Base-by-base conservation (phyloP, 2,329 filamentous ascomycete species). In the Epichloe brachyelytri region DNA sequence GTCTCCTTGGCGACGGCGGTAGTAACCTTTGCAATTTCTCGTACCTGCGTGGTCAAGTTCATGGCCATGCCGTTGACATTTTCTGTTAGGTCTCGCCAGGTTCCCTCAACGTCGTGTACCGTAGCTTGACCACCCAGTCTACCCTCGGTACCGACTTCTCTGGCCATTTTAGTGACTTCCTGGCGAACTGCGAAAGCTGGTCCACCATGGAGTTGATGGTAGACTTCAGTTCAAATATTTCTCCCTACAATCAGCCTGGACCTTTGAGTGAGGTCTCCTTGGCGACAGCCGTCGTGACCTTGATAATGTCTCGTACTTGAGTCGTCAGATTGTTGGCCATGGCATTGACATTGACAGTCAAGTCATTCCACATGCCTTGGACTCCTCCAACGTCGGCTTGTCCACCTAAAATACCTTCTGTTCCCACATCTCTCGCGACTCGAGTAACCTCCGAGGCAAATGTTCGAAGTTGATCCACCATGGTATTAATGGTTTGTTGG, bases 151-250 rank as follows among this genome's bases (percentile, higher is more conserved):
- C 91, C 91, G 75, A 97, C 93, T 69, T 97, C 91, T 65, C 88
- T 85, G 38, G 91, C 91, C 62, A 98, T 86, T 68, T 93, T 94
- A 38, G 91, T 97, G 60, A 98, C 93, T 71, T 97, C 91, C 89
- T 86, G 10, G 93, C 93, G 65, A 97, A 97, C 64, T 96, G 90
- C 63, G 95, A 88, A 52, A 98, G 75, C 67, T 96, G 93, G 66
- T 96, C 93, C 58, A 98, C 91, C 91, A 98, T 98, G 65, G 87
- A 93, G 71, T 98, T 98, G 74, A 97, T 98, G 45, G 93, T 97
- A 54, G 89, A 90, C 71, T 98, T 98, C 63, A 98, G 85, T 72
- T 87, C 88, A 64, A 83, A 86, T 62, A 90, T 97, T 76, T 91
- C 93, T 68, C 86, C 72, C 83, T 86, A 70, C 86, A 91, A 63